phyloP scores from a whole-genome alignment of 2,329 filamentous ascomycete species.

The Colletotrichum magnum region DNA sequence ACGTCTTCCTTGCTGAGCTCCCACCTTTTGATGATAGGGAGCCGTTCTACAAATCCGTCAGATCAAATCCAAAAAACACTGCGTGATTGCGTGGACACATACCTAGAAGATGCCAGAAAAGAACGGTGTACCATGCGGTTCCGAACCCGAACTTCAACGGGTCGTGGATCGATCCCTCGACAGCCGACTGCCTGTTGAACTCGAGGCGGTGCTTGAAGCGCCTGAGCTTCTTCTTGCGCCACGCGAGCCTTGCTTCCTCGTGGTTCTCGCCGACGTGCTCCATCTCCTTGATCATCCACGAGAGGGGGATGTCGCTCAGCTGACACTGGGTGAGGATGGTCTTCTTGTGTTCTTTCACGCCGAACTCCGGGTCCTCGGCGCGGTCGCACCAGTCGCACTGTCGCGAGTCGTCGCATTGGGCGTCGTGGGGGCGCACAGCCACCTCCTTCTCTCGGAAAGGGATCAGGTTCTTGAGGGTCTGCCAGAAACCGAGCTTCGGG shows the following conservation, averaged over 20 bases:
- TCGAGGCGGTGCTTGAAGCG: conserved; percentile 45
- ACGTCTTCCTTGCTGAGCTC: conserved; percentile 51
- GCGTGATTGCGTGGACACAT: conserved; percentile 40
- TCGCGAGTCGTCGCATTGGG: neutral
- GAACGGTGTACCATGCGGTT: conserved; percentile 52
- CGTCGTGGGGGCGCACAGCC: neutral
- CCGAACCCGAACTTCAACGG: conserved; percentile 54
- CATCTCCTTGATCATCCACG: conserved; percentile 67
- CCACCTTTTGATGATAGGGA: conserved; percentile 56
- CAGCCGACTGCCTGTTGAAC: conserved; percentile 45
- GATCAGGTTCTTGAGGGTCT: conserved; percentile 52
- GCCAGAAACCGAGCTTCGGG: conserved; percentile 47
- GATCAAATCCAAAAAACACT: neutral
- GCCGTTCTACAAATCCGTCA: neutral
- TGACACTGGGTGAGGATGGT: conserved; percentile 52
- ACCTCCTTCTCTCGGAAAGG: conserved; percentile 12
- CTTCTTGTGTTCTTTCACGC: conserved; percentile 48
- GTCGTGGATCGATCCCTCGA: conserved; percentile 54
- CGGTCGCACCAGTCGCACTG: neutral
- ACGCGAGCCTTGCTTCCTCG: conserved; percentile 49
- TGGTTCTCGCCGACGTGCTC: conserved; percentile 52
- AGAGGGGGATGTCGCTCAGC: conserved; percentile 64
- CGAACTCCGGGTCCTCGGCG: conserved; percentile 37
- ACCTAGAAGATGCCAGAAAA: conserved; percentile 60
- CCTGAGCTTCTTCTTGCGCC: conserved; percentile 47